phyloP scores from a whole-genome alignment of 148 eudicot species.

The Spergularia marina region DNA sequence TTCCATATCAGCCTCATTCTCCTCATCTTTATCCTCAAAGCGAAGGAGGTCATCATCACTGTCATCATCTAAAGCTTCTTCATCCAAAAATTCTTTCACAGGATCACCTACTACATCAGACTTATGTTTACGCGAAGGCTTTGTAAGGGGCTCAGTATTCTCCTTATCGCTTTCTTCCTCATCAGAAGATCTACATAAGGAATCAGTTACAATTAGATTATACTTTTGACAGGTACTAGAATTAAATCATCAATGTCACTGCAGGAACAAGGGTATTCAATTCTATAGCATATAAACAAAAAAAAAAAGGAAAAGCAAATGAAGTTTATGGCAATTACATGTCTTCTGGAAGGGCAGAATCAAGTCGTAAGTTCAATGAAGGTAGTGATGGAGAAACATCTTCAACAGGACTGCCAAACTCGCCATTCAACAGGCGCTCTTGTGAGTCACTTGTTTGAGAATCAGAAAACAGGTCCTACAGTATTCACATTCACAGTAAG shows the following conservation, averaged over 20 bases:
- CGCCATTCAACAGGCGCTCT: conserved; percentile 35
- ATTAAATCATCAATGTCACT: not conserved
- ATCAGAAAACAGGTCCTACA: conserved; percentile 76
- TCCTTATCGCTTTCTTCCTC: conserved; percentile 86
- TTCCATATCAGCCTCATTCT: conserved; percentile 51
- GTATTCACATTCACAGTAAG: conserved; percentile 13
- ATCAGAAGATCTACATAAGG: conserved; percentile 53
- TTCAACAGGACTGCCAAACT: conserved; percentile 38
- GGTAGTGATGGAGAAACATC: conserved; percentile 63
- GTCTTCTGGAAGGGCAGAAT: conserved; percentile 73
- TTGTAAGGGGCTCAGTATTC: conserved; percentile 44
- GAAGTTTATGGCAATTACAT: conserved; percentile 37
- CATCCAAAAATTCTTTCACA: conserved; percentile 79
- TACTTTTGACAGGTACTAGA: not conserved
- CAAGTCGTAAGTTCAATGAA: conserved; percentile 64
- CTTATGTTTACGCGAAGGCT: conserved; percentile 23
- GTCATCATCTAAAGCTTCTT: conserved; percentile 90
- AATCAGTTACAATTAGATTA: conserved; percentile 8
- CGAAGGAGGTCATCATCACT: conserved; percentile 68
- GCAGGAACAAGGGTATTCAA: not conserved
- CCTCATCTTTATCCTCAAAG: conserved; percentile 65
- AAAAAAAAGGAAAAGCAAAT: conserved; percentile 7
- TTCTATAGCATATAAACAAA: not conserved
- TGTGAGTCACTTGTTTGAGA: conserved; percentile 42
- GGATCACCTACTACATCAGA: conserved; percentile 67